Percentiles rank a stretch among this genome's conserved stretches.
Evolutionary conservation across 2,329 filamentous ascomycete species (phyloP).

Genomic region (Thyridium curvatum): DNA sequence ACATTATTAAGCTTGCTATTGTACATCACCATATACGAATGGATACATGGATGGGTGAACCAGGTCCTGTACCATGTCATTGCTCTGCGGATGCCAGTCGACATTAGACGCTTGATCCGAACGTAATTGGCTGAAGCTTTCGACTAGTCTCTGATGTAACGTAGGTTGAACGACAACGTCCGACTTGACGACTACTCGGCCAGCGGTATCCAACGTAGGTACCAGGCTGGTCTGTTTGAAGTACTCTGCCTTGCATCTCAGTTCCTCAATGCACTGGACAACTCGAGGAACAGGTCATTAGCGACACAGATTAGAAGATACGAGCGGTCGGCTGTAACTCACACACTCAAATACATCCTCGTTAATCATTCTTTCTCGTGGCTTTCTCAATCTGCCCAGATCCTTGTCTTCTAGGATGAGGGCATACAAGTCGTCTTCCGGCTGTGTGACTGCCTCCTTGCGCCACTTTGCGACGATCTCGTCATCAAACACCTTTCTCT

Average conservation of each 20-base stretch:
- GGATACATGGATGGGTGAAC: slow-evolving; percentile 56
- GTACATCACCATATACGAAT: slow-evolving; percentile 32
- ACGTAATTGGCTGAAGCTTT: slow-evolving; percentile 33
- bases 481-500: slow-evolving; percentile 25
- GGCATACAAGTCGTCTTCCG: too few relatives aligned
- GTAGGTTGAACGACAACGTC: slow-evolving; percentile 33
- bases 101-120: slow-evolving; percentile 22
- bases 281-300: neutral
- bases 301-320: too few relatives aligned
- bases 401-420: too few relatives aligned
- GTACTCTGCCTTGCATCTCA: slow-evolving; percentile 41
- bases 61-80: slow-evolving; percentile 48
- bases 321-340: too few relatives aligned
- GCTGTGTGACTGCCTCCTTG: slow-evolving; percentile 14
- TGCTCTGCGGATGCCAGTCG: slow-evolving; percentile 51
- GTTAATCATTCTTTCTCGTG: too few relatives aligned
- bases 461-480: slow-evolving; percentile 24
- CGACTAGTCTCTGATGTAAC: slow-evolving; percentile 24
- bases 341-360: too few relatives aligned
- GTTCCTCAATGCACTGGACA: slow-evolving; percentile 32
- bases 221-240: slow-evolving; percentile 32
- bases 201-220: slow-evolving; percentile 31
- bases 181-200: slow-evolving; percentile 41
- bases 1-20: too few relatives aligned
- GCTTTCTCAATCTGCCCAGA: too few relatives aligned